A percentile compares a stretch with the other conserved stretches of the same genome.
These are phyloP conservation scores for Geotrichum bryndzae DNA, from an alignment of 1,139 yeast genomes.

Conservation along the genomic window DNA sequence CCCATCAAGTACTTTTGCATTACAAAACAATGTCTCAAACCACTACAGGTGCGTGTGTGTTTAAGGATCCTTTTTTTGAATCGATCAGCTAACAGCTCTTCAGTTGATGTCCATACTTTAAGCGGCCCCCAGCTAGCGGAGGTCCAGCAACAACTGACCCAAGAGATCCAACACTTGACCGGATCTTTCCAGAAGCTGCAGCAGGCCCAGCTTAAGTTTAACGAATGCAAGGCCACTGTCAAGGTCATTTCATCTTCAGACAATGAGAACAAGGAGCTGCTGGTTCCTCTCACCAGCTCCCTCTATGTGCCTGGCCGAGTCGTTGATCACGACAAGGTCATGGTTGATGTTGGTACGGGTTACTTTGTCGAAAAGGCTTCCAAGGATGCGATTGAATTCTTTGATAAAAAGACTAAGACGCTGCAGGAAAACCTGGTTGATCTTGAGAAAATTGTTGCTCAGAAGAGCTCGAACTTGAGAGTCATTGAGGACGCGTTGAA, in stretches of 20 bases:
- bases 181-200: conserved; percentile 79
- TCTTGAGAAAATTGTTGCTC: conserved; percentile 58
- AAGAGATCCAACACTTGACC: conserved; percentile 78
- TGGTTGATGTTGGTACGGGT: conserved; percentile 96
- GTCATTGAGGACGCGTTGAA: conserved; percentile 29
- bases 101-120: conserved; percentile 56
- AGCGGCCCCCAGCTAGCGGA: conserved; percentile 81
- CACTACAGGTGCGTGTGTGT: neutral
- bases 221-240: conserved; percentile 72
- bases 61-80: neutral
- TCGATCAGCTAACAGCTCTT: neutral
- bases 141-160: conserved; percentile 76
- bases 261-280: conserved; percentile 45
- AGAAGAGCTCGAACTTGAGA: conserved; percentile 31
- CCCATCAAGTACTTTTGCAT: neutral
- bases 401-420: conserved; percentile 66
- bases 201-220: conserved; percentile 76
- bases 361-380: conserved; percentile 79
- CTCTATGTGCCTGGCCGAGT: conserved; percentile 79
- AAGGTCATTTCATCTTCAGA: conserved; percentile 47
- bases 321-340: conserved; percentile 43
- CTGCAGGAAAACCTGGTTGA: conserved; percentile 68
- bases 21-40: conserved; percentile 13
- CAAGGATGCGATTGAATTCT: conserved; percentile 64
- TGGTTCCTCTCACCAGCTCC: conserved; percentile 86